Evolutionary conservation across 2,329 filamentous ascomycete genomes (phyloP), one percentile per base, ranked within the genome.

Genomic region (Cercospora brassicicola): DNA sequence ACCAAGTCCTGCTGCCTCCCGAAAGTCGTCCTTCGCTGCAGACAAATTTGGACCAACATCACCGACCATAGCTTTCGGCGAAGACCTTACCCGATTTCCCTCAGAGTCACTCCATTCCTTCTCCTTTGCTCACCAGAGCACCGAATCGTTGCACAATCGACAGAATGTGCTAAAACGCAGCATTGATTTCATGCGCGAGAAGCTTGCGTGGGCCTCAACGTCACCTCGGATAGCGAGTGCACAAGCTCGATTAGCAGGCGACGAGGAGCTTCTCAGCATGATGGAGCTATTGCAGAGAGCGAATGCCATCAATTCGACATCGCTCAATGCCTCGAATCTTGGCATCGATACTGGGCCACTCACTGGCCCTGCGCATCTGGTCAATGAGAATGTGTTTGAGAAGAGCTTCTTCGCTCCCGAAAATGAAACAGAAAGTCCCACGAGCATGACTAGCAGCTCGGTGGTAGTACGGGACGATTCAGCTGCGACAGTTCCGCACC

Each of bases 51-150:
- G 85, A 5, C 89, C 90, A 26, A 83, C 85, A 20, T 93, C 93
- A 23, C 92, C 93, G 26, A 87, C 82, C 6, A 76, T 91, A 51
- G 83, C 87, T 69, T 93, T 93, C 77, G 87, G 89, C 76, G 95
- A 98, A 82, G 95, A 99, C 77, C 87, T 99, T 56, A 90, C 90
- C 56, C 90, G 94, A 61, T 99, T 99, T 78, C 94, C 95, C 1
- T 93, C 92, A 74, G 95, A 99, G 78, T 99, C 95, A 5, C 84
- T 99, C 57, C 95, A 99, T 80, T 99, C 95, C 1, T 99, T 99
- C 82, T 98, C 94, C 11, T 99, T 99, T 79, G 93, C 95, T 48
- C 92, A 96, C 74, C 94, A 97, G 80, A 94, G 94, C 2, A 66
- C 63, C 76, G 94, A 98, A 70, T 89, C 93, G 70, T 85, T 98